Evolutionary conservation across 768 basidiomycete species (phyloP).

Genomic region (Rhodotorula taiwanensis): DNA sequence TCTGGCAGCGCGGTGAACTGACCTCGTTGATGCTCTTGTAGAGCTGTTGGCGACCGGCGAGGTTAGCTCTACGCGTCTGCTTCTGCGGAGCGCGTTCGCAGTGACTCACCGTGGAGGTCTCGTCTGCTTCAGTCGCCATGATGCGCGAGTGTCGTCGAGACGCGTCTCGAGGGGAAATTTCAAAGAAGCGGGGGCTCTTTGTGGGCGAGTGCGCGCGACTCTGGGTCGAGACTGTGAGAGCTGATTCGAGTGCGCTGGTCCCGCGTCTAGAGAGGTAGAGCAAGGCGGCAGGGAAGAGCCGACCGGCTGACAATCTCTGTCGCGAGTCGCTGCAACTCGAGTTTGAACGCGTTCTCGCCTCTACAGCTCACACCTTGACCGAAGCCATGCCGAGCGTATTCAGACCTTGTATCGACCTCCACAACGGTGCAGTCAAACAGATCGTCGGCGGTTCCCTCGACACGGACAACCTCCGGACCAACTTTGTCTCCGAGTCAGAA

Average conservation of each 20-base stretch:
- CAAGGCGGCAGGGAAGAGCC: too few species aligned
- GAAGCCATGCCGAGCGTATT: constrained; percentile 47
- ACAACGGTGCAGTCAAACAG: constrained; percentile 92
- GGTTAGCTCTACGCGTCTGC: neutral
- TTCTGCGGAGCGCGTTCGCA: neutral
- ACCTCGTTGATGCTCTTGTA: constrained; percentile 40
- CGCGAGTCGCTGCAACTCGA: too few species aligned
- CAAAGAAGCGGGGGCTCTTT: too few species aligned
- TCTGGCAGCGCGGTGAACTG: neutral
- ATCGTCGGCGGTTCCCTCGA: constrained; percentile 93
- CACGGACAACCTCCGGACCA: constrained; percentile 65
- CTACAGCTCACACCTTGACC: too few species aligned
- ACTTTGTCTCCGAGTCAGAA: constrained; percentile 87
- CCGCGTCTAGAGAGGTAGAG: too few species aligned
- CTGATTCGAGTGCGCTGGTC: too few species aligned
- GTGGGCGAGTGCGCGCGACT: too few species aligned
- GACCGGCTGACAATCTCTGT: too few species aligned
- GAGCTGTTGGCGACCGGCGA: constrained; percentile 2
- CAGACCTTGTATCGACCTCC: constrained; percentile 93
- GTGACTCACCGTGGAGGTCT: constrained; percentile 23
- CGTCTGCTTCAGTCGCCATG: constrained; percentile 33
- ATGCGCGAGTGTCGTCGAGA: neutral
- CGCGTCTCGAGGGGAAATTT: neutral
- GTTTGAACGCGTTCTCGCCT: too few species aligned
- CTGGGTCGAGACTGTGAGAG: too few species aligned